Evolutionary conservation across 768 basidiomycete genomes (phyloP).

Genomic region (Rhodotorula graminis): DNA sequence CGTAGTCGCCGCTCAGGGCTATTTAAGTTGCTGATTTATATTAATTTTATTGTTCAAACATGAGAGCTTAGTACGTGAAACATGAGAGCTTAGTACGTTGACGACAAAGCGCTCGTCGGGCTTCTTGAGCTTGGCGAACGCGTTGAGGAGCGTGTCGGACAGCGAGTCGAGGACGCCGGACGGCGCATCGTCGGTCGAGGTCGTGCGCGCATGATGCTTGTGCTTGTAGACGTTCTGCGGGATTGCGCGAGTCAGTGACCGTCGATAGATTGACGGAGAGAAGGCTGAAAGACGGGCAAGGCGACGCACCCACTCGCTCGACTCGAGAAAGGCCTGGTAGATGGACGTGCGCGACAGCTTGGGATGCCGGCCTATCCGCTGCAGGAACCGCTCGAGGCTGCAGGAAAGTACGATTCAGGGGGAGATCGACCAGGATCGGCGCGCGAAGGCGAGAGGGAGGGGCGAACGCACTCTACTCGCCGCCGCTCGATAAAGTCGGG

Average conservation of each 20-base stretch:
- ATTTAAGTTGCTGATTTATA: too few species aligned
- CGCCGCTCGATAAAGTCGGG: slow-evolving; percentile 94
- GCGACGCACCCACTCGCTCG: slow-evolving; percentile 87
- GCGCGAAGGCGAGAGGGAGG: background rate
- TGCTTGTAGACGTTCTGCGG: slow-evolving; percentile 91
- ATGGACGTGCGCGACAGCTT: slow-evolving; percentile 86
- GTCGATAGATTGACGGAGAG: too few species aligned
- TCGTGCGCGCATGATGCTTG: slow-evolving; percentile 65
- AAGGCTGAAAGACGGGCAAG: too few species aligned
- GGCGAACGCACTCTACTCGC: slow-evolving; percentile 48
- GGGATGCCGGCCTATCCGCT: slow-evolving; percentile 86
- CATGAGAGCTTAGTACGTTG: too few species aligned
- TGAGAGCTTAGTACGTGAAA: too few species aligned
- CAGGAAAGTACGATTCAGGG: background rate
- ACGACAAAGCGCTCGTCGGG: slow-evolving; percentile 91
- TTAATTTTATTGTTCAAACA: too few species aligned
- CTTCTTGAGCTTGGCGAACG: slow-evolving; percentile 90
- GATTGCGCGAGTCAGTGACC: background rate
- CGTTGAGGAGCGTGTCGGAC: slow-evolving; percentile 92
- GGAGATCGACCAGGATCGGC: background rate
- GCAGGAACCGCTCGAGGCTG: slow-evolving; percentile 86
- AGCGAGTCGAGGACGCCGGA: slow-evolving; percentile 83
- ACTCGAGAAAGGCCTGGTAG: slow-evolving; percentile 89
- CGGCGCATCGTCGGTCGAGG: slow-evolving; percentile 63
- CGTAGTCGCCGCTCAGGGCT: slow-evolving; percentile 92